Percentiles rank a stretch among this genome's conserved stretches.
Conservation (phyloP, 345 rosid genomes). For the Eucalyptus cloeziana region DNA sequence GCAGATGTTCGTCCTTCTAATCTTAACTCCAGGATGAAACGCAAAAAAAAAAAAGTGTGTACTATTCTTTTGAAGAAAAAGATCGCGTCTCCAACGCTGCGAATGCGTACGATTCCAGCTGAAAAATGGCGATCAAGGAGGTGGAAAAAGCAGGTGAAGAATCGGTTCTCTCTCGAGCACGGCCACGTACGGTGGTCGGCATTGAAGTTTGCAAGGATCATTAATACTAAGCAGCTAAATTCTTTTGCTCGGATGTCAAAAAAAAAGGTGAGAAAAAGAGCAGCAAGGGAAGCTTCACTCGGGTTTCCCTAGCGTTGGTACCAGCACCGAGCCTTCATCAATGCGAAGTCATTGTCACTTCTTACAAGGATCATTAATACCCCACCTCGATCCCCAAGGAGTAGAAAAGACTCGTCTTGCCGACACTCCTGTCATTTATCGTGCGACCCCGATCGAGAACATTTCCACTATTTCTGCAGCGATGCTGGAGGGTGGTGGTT, state of each 20-base stretch:
- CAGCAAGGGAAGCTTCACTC: not conserved
- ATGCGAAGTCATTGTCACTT: not conserved
- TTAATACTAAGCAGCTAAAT: not conserved
- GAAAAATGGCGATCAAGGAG: not conserved
- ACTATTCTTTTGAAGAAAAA: not conserved
- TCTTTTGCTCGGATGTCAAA: not conserved
- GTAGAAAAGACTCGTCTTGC: not conserved
- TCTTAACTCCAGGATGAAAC: not conserved
- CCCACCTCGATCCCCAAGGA: not conserved
- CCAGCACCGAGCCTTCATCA: not conserved
- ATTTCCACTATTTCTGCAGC: not conserved
- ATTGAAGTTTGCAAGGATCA: not conserved
- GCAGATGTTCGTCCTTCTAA: not conserved
- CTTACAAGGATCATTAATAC: not conserved
- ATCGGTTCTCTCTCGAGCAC: not conserved
- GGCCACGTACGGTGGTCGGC: not conserved
- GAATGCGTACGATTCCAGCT: not conserved
- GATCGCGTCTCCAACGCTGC: not conserved
- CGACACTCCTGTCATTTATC: not conserved
- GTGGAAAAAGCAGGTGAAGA: not conserved
- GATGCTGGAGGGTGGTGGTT: not conserved
- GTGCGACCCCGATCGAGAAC: not conserved
- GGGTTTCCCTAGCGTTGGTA: not conserved
- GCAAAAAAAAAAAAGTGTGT: not conserved
- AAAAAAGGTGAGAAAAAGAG: not conserved